Evolutionary conservation across 2,329 filamentous ascomycete species (phyloP).

Genomic region (Myriangium duriaei): DNA sequence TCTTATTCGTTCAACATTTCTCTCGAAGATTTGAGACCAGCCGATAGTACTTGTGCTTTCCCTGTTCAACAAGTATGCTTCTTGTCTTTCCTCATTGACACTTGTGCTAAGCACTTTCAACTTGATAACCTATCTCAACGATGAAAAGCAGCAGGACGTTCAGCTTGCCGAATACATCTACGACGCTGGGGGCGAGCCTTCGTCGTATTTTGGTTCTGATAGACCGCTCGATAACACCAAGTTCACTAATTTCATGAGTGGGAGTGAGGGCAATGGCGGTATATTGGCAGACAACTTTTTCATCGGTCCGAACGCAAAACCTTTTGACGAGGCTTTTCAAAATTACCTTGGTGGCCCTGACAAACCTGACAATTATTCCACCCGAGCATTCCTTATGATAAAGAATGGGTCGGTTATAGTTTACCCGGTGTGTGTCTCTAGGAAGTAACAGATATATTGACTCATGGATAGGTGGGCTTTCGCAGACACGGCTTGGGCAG

Average conservation of each 20-base stretch:
- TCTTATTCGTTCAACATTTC: not conserved
- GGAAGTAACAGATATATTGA: too few species aligned
- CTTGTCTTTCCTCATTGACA: too few species aligned
- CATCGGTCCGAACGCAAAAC: not conserved
- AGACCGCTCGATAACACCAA: not conserved
- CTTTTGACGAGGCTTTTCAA: conserved; percentile 1
- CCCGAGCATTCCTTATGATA: not conserved
- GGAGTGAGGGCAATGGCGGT: not conserved
- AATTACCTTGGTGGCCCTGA: not conserved
- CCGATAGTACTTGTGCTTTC: too few species aligned
- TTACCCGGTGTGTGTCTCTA: too few species aligned
- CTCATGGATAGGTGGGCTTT: conserved; percentile 1
- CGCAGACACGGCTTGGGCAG: not conserved
- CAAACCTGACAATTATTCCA: conserved; percentile 2
- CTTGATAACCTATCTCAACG: not conserved
- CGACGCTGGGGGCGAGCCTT: not conserved
- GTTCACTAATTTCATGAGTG: not conserved
- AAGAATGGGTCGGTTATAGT: too few species aligned
- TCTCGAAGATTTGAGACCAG: too few species aligned
- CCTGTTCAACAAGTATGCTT: too few species aligned
- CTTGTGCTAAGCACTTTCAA: not conserved
- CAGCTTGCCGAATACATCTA: conserved; percentile 2
- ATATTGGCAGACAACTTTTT: not conserved
- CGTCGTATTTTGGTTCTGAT: not conserved
- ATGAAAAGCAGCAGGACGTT: conserved; percentile 2